A percentile compares a stretch with the other conserved stretches of the same genome.
Evolutionary conservation across 441 rosid species (phyloP).

Genomic region (Sinapis alba): DNA sequence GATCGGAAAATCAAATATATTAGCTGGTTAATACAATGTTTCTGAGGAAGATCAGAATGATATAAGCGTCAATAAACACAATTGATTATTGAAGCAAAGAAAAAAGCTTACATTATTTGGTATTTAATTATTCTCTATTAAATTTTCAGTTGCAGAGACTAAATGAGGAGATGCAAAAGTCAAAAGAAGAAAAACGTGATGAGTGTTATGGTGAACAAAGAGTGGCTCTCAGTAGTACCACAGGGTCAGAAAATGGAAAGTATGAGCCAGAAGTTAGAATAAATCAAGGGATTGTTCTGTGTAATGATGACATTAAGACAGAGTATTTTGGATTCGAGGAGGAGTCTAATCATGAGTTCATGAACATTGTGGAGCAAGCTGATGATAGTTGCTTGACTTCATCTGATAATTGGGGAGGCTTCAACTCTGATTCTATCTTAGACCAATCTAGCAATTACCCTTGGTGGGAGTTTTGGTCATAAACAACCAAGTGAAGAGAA

Average conservation of each 20-base stretch:
- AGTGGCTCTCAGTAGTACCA: slow-evolving; percentile 35
- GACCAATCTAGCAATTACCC: slow-evolving; percentile 48
- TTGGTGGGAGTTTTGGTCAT: slow-evolving; percentile 60
- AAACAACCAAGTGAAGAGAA: slow-evolving; percentile 2
- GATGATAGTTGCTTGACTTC: slow-evolving; percentile 45
- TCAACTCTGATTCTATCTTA: slow-evolving; percentile 42
- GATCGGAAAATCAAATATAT: not conserved
- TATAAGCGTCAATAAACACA: not conserved
- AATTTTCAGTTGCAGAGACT: slow-evolving; percentile 55
- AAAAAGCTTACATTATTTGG: not conserved
- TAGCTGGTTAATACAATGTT: not conserved
- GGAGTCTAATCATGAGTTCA: slow-evolving; percentile 35
- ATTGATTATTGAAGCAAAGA: not conserved
- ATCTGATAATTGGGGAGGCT: slow-evolving; percentile 49
- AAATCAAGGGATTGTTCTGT: slow-evolving; percentile 24
- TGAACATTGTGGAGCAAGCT: slow-evolving; percentile 43
- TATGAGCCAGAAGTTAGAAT: slow-evolving; percentile 37
- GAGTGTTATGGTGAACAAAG: slow-evolving; percentile 28
- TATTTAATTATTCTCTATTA: not conserved
- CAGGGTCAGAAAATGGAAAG: slow-evolving; percentile 38
- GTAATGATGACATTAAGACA: slow-evolving; percentile 26
- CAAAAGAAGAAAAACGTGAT: slow-evolving; percentile 25
- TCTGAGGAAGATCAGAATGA: slow-evolving; percentile 2
- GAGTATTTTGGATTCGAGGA: slow-evolving; percentile 35
- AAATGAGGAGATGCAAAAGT: slow-evolving; percentile 41